These are phyloP conservation scores for Trifolium fragiferum DNA, from an alignment of 306 rosid species.

Conservation along the genomic window DNA sequence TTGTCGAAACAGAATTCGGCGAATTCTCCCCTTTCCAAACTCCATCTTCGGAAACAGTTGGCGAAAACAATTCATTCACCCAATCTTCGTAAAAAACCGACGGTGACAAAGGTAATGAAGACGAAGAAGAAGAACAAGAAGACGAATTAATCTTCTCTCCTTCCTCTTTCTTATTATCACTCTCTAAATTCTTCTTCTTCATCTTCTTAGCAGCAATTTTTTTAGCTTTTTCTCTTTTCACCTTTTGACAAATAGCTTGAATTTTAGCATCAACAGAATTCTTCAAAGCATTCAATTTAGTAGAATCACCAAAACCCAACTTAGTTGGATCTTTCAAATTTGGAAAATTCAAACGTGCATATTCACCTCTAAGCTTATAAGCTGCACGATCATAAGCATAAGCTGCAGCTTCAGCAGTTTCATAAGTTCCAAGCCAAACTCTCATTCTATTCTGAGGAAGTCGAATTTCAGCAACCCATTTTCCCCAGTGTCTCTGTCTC, in stretches of 20 bases:
- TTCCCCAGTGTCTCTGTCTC: conserved; percentile 99
- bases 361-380: conserved; percentile 90
- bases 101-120: conserved; percentile 35
- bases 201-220: conserved; percentile 57
- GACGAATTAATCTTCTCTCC: conserved; percentile 38
- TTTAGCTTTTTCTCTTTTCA: conserved; percentile 72
- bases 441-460: conserved; percentile 98
- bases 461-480: conserved; percentile 98
- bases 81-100: conserved; percentile 42
- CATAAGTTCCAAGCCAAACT: conserved; percentile 95
- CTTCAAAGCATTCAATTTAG: conserved; percentile 68
- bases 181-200: background rate
- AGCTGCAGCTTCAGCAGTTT: conserved; percentile 93
- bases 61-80: conserved; percentile 51
- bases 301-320: conserved; percentile 62
- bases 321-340: conserved; percentile 69
- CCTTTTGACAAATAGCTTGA: conserved; percentile 86
- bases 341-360: conserved; percentile 92
- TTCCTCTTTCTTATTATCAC: background rate
- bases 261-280: conserved; percentile 81
- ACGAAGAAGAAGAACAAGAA: conserved; percentile 57
- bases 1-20: conserved; percentile 50
- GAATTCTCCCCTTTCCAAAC: conserved; percentile 63
- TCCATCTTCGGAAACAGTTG: conserved; percentile 60
- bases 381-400: conserved; percentile 98